Base-by-base conservation (phyloP, 2,329 filamentous ascomycete species). In the Penicillium sp. region DNA sequence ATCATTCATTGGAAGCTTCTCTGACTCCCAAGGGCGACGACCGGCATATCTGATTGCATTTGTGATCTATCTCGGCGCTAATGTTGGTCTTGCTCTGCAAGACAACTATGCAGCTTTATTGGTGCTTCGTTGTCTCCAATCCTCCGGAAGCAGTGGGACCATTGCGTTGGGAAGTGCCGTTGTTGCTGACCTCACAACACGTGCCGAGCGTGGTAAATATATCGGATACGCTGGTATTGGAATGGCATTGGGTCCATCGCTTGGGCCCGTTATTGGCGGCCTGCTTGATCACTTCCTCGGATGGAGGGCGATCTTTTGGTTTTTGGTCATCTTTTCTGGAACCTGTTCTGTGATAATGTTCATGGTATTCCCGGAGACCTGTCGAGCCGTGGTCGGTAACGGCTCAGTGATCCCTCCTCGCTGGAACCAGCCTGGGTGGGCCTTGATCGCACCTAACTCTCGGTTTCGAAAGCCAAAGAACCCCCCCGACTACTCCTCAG, bases 271-370 rank as follows among this genome's bases (percentile, higher is more conserved):
- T 1, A 75, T 90, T 3, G 87, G 88, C 14, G 88, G 87, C 1
- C 61, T 90, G 1, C 71, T 91, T 19, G 80, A 81, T 19, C 78
- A 88, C 61, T 88, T 82, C 58, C 78, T 88, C 0, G 86, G 85
- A 9, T 90, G 87, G 87, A 76, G 83, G n/a, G 79, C 83, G 54
- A 84, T 89, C 55, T 90, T 90, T 65, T 90, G 87, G 87, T 88
- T 89, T 65, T 79, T 87, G 55, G 79, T 83, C 37, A 87, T 90
- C 37, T 73, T 74, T 1, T 69, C 73, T 0, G 65, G 62, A 0
- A 70, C 64, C 3, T 71, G 74, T 0, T 84, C 82, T 70, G 70
- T 87, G 27, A 57, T 87, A 3, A 79, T 84, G 0, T 84, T 84
- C 57, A 65, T 81, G 3, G 62, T 87, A 11, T 77, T 83, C 5